These are phyloP conservation scores for Madurella fahalii DNA, from an alignment of 2,329 filamentous ascomycete species.

Conservation along the genomic window DNA sequence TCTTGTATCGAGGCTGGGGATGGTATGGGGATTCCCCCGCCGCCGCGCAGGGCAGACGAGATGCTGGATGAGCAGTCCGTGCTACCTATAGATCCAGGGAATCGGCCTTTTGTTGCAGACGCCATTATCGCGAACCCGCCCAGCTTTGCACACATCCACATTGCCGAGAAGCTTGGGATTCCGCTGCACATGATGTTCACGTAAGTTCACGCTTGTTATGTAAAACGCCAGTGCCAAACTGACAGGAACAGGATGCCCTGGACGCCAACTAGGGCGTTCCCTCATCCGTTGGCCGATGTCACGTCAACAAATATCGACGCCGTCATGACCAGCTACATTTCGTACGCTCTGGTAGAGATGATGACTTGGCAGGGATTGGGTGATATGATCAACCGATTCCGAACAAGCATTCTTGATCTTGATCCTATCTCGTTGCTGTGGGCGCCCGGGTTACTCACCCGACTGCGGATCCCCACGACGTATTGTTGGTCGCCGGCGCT, in stretches of 20 bases:
- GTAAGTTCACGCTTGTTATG: slow-evolving; percentile 41
- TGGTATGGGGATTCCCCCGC: slow-evolving; percentile 50
- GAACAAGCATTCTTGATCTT: slow-evolving; percentile 68
- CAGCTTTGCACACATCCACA: slow-evolving; percentile 71
- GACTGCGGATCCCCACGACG: slow-evolving; percentile 75
- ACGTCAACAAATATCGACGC: slow-evolving; percentile 70
- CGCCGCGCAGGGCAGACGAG: slow-evolving; percentile 44
- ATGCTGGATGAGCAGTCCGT: slow-evolving; percentile 46
- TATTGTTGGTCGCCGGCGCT: slow-evolving; percentile 88
- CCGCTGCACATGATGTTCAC: slow-evolving; percentile 88
- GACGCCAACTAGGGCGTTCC: slow-evolving; percentile 80
- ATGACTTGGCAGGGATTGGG: slow-evolving; percentile 91
- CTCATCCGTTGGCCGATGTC: slow-evolving; percentile 81
- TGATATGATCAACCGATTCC: slow-evolving; percentile 85
- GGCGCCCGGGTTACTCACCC: slow-evolving; percentile 74
- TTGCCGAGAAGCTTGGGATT: slow-evolving; percentile 70
- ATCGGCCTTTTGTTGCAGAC: slow-evolving; percentile 74
- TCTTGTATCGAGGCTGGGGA: slow-evolving; percentile 78
- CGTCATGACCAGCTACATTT: slow-evolving; percentile 75
- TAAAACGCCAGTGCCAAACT: neutral
- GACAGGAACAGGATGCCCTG: slow-evolving; percentile 83
- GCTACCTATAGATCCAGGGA: slow-evolving; percentile 39
- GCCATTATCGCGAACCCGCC: slow-evolving; percentile 76
- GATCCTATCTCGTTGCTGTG: slow-evolving; percentile 76
- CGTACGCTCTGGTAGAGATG: slow-evolving; percentile 82